Evolutionary conservation across 805 yeast species (phyloP), one percentile per base, ranked within the genome.

Genomic region (Starmerella kuoi): DNA sequence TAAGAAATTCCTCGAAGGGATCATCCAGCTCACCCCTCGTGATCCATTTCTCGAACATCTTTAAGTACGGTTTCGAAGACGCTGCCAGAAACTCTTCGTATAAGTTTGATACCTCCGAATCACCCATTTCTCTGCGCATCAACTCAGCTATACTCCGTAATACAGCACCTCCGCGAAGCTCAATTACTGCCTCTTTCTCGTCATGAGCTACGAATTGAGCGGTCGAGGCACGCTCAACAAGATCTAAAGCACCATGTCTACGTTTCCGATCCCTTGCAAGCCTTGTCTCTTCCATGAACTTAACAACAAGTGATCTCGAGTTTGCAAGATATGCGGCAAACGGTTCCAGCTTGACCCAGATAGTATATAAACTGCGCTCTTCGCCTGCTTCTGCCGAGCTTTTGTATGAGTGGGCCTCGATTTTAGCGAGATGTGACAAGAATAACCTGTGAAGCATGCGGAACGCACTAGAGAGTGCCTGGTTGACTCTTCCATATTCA

Each of bases 31-130:
- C 64, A 0, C 98, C 98, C 37, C 68, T 63, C 4, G 70, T 67
- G 15, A 88, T 66, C 98, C 98, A 91, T n/a, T 63, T 57, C 51
- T 80, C 77, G 8, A 91, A 64, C 76, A 81, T 79, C 1, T 51
- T 50, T 17, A 83, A 65, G 54, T 84, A 91, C 31, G 74, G 74
- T 25, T 48, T 53, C 30, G 93, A 75, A 1, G 85, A 72, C 12
- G 67, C 66, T 35, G 71, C 70, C 38, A 80, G 72, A 2, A 88
- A 52, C 3, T 55, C 52, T 1, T 62, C 56, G 32, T 84, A 62
- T 49, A 83, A 76, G 4, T 66, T 64, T 30, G 63, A 62, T 0
- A 81, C 72, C 2, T 61, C 61, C 0, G 67, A 56, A 55, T 86
- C 91, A 2, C 96, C 96, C 40, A 73, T 70, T 51, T 69, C 73